These are phyloP conservation scores for Amanita subjunquillea DNA, from an alignment of 768 basidiomycete species.

Conservation along the genomic window DNA sequence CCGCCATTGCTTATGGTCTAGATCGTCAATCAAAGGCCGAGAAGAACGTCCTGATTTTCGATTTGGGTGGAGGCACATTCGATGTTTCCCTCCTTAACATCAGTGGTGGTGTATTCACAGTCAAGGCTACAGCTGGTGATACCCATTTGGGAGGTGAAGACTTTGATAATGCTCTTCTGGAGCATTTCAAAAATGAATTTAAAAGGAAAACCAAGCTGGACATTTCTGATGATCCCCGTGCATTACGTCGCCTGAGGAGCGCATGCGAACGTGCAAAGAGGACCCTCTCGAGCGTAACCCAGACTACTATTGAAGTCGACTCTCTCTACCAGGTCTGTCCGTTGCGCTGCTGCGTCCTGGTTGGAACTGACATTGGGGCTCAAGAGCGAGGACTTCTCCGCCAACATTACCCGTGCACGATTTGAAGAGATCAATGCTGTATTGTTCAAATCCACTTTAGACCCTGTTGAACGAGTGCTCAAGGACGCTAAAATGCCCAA, in stretches of 20 bases:
- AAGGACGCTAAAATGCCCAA: constrained; percentile 98
- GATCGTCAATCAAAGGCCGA: constrained; percentile 92
- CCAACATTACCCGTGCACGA: constrained; percentile 98
- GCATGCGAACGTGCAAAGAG: constrained; percentile 99
- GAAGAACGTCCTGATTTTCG: constrained; percentile 99
- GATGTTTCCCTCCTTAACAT: constrained; percentile 99
- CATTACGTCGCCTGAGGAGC: constrained; percentile 88
- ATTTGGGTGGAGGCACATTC: constrained; percentile 99
- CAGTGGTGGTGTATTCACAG: constrained; percentile 96
- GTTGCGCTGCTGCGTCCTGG: neutral
- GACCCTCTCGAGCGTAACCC: constrained; percentile 94
- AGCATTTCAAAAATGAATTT: constrained; percentile 99
- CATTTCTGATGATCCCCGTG: constrained; percentile 95
- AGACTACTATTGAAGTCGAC: constrained; percentile 99
- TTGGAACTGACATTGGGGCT: neutral
- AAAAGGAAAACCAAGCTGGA: constrained; percentile 95
- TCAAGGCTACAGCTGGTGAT: constrained; percentile 98
- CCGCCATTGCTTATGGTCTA: constrained; percentile 97
- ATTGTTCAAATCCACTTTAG: constrained; percentile 94
- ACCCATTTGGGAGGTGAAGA: constrained; percentile 99
- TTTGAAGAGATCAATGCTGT: constrained; percentile 98
- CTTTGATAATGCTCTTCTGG: constrained; percentile 96
- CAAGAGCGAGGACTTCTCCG: constrained; percentile 94
- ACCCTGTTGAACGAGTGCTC: constrained; percentile 97
- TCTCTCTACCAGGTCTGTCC: constrained; percentile 81